These are phyloP conservation scores for Boletales sp. DNA, from an alignment of 768 basidiomycete genomes.

Conservation along the genomic window DNA sequence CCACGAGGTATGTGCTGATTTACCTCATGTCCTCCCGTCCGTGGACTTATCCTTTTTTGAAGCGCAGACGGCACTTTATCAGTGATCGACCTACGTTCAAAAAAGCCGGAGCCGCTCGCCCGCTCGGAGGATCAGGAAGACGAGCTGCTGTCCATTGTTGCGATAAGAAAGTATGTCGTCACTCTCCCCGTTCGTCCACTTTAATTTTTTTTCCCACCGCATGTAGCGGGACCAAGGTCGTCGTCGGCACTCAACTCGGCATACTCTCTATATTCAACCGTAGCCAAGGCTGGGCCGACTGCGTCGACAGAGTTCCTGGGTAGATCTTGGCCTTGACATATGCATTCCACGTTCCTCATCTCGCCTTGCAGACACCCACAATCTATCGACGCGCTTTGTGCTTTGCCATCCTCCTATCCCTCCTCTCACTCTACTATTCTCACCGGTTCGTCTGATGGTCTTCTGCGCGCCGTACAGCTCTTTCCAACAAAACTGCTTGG, in stretches of 20 bases:
- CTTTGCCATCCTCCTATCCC: constrained; percentile 59
- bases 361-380: constrained; percentile 70
- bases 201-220: not conserved
- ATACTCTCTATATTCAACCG: constrained; percentile 89
- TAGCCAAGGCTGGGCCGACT: constrained; percentile 85
- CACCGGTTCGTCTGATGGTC: constrained; percentile 90
- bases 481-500: constrained; percentile 89
- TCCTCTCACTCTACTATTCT: constrained; percentile 68
- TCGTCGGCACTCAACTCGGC: constrained; percentile 88
- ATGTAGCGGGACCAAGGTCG: constrained; percentile 67
- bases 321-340: constrained; percentile 32
- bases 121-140: constrained; percentile 97
- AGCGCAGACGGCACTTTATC: constrained; percentile 94
- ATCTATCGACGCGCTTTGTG: constrained; percentile 84
- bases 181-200: not conserved
- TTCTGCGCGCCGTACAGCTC: constrained; percentile 82
- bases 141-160: constrained; percentile 79
- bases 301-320: constrained; percentile 88
- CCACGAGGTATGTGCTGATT: constrained; percentile 75
- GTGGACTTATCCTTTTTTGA: constrained; percentile 1
- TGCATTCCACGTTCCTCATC: constrained; percentile 7
- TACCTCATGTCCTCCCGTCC: not conserved
- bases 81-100: constrained; percentile 86
- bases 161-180: constrained; percentile 70
- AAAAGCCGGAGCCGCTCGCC: constrained; percentile 69